Conservation (phyloP, 768 basidiomycete species). For the Leccinum fibrillosum region DNA sequence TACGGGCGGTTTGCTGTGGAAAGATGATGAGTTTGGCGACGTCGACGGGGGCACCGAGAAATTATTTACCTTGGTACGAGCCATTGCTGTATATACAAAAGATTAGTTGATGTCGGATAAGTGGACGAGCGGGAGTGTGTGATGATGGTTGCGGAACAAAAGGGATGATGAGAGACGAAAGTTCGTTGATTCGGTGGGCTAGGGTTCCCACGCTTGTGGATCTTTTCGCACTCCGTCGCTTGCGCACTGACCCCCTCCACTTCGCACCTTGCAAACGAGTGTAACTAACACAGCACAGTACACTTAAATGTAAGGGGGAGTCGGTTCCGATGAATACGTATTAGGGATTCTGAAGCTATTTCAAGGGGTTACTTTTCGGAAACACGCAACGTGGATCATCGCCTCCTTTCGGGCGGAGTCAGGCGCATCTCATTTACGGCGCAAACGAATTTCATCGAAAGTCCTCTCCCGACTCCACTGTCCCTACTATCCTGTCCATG, state of each 20-base stretch:
- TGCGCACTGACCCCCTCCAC: slow-evolving; percentile 32
- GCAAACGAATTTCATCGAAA: not conserved
- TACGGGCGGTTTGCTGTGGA: slow-evolving; percentile 92
- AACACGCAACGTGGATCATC: not conserved
- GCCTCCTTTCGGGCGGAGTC: not conserved
- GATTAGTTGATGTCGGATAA: slow-evolving; percentile 1
- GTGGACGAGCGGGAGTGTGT: slow-evolving; percentile 15
- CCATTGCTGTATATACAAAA: slow-evolving; percentile 47
- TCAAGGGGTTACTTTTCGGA: not conserved
- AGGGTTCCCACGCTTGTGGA: slow-evolving; percentile 30
- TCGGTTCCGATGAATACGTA: no score
- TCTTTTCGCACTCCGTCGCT: slow-evolving; percentile 27
- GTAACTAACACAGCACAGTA: not conserved
- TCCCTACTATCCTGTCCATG: not conserved
- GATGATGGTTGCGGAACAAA: slow-evolving; percentile 31
- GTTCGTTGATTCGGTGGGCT: slow-evolving; percentile 23
- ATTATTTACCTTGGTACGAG: slow-evolving; percentile 75
- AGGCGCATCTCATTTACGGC: not conserved
- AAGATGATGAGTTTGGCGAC: slow-evolving; percentile 5
- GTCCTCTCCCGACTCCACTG: not conserved
- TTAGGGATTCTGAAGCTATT: not conserved
- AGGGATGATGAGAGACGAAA: slow-evolving; percentile 9
- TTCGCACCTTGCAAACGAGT: not conserved
- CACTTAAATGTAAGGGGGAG: not conserved
- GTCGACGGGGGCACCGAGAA: not conserved